phyloP scores from a whole-genome alignment of 805 yeast species.

The Hanseniaspora jakobsenii region DNA sequence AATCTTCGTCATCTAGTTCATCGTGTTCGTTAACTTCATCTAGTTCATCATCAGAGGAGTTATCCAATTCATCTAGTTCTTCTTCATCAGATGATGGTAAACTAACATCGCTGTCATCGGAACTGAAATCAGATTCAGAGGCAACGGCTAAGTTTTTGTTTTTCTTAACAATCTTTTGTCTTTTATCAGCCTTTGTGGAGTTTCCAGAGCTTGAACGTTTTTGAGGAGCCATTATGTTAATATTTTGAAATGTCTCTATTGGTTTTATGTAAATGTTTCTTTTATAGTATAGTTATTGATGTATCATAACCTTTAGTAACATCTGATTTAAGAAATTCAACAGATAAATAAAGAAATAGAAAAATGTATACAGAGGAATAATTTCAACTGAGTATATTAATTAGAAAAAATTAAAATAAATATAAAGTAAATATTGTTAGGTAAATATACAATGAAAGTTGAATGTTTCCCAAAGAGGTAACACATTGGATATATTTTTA shows the following conservation, averaged over 20 bases:
- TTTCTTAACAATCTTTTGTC: constrained; percentile 23
- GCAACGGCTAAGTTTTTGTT: constrained; percentile 23
- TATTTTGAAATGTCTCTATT: neutral
- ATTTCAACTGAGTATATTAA: too few relatives aligned
- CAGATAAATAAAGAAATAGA: too few relatives aligned
- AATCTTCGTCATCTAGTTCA: constrained; percentile 25
- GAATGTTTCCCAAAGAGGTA: too few relatives aligned
- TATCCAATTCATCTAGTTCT: constrained; percentile 17
- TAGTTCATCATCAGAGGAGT: constrained; percentile 21
- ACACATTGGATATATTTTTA: too few relatives aligned
- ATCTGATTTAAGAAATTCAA: too few relatives aligned
- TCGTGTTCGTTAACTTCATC: constrained; percentile 25
- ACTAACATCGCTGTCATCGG: constrained; percentile 24
- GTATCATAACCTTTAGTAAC: too few relatives aligned
- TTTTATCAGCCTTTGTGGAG: constrained; percentile 10
- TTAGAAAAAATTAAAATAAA: too few relatives aligned
- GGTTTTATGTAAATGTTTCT: too few relatives aligned
- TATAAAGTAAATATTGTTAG: too few relatives aligned
- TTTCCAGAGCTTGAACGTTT: constrained; percentile 17
- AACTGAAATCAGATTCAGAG: constrained; percentile 19
- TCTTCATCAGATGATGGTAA: constrained; percentile 15
- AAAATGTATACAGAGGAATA: too few relatives aligned
- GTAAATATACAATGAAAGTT: too few relatives aligned
- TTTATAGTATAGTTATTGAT: too few relatives aligned
- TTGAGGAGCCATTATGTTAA: constrained; percentile 1